These are phyloP conservation scores for Phalaenopsis aphrodite DNA, from an alignment of 106 monocot species.

Conservation along the genomic window DNA sequence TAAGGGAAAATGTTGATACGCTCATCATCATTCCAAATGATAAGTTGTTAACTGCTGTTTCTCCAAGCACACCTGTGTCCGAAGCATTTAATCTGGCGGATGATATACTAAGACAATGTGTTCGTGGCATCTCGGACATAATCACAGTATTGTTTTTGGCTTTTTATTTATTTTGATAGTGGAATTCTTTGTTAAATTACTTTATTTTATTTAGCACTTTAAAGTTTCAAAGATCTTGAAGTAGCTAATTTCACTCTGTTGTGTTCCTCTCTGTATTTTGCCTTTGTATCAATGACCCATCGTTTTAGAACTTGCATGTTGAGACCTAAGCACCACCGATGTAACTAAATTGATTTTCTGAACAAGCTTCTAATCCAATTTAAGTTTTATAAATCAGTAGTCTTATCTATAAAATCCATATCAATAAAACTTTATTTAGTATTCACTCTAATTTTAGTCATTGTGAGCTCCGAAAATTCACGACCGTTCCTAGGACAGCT, in stretches of 20 bases:
- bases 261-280: not conserved
- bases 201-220: not conserved
- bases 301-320: too few species aligned
- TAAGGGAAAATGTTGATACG: conserved; percentile 39
- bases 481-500: too few species aligned
- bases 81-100: conserved; percentile 49
- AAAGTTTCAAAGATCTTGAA: not conserved
- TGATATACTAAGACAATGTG: conserved; percentile 51
- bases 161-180: not conserved
- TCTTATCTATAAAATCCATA: too few species aligned
- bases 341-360: too few species aligned
- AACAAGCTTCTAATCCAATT: too few species aligned
- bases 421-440: too few species aligned
- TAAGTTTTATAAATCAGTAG: too few species aligned
- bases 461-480: too few species aligned
- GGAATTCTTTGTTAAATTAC: not conserved
- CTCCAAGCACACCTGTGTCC: conserved; percentile 47
- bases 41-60: conserved; percentile 49
- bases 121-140: conserved; percentile 52
- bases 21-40: conserved; percentile 44
- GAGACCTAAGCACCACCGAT: too few species aligned
- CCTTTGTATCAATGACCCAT: too few species aligned
- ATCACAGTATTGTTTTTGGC: conserved; percentile 19
- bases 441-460: too few species aligned
- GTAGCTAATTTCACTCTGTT: not conserved